Evolutionary conservation across 805 yeast genomes (phyloP), one percentile per base, ranked within the genome.

Genomic region (Maudiozyma bulderi): DNA sequence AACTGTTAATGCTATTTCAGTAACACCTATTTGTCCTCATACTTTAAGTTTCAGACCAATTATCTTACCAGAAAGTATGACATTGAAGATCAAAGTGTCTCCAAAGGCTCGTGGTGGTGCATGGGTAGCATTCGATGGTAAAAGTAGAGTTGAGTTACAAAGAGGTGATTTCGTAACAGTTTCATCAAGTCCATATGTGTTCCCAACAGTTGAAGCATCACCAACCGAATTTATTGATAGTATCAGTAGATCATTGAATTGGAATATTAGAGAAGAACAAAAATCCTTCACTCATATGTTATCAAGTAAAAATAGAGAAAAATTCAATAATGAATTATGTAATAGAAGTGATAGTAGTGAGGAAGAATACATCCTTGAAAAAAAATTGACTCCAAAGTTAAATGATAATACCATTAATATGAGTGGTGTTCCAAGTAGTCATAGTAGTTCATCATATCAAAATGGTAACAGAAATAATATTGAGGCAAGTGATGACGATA

Each of bases 91-190:
- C 8, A 84, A 83, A 57, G 93, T 89, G 4, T 96, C 96, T 0
- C 69, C 80, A 45, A 76, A 75, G 50, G 84, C 95, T 46, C 70
- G 98, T 47, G 78, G 90, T 8, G 86, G 95, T 0, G 96, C 97
- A 0, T 91, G 95, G 93, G 93, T 91, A 3, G 82, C 96, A 1
- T 91, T 91, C 62, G 99, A 91, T 67, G 99, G 99, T 8, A 81
- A 91, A 57, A 80, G 82, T 29, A 72, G 97, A 38, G 82, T 88
- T 5, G 95, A 91, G 63, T 69, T 91, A 43, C 67, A 70, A 33
- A 80, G 78, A 50, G 96, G 97, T 11, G 91, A 87, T 64, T 88
- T 86, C 58, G 84, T 91, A 28, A 80, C 88, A 0, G 77, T 93
- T 7, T 78, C 81, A 38, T 96, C 96, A 0, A 82, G 91, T 43